phyloP scores from a whole-genome alignment of 2,329 filamentous ascomycete species.

The Hypoxylon sp. region DNA sequence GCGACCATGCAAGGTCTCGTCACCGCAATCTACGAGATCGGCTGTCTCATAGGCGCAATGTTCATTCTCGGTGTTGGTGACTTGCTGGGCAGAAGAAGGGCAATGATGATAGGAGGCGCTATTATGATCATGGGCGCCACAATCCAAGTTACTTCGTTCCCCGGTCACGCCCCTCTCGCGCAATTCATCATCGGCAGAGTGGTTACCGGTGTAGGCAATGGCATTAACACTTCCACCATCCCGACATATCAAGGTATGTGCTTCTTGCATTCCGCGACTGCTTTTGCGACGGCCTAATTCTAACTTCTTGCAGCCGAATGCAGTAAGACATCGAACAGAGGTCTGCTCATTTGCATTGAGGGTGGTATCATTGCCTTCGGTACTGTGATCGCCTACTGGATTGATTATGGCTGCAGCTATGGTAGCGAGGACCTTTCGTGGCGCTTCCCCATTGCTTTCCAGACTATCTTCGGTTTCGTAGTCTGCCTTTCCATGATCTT shows the following conservation, averaged over 20 bases:
- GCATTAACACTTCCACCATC: conserved; percentile 63
- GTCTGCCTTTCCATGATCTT: conserved; percentile 60
- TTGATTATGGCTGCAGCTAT: conserved; percentile 64
- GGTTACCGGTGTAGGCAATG: conserved; percentile 67
- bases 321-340: conserved; percentile 59
- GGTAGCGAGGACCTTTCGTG: conserved; percentile 62
- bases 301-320: conserved; percentile 55
- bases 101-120: conserved; percentile 67
- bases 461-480: conserved; percentile 60
- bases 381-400: conserved; percentile 62
- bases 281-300: conserved; percentile 16
- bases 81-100: conserved; percentile 62
- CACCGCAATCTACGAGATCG: conserved; percentile 63
- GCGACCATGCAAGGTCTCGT: conserved; percentile 63
- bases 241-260: conserved; percentile 60
- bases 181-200: conserved; percentile 64
- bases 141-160: conserved; percentile 64
- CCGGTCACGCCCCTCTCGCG: conserved; percentile 51
- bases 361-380: conserved; percentile 62
- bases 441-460: conserved; percentile 68
- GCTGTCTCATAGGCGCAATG: conserved; percentile 61
- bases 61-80: conserved; percentile 68
- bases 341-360: conserved; percentile 60
- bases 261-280: not conserved
- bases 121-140: conserved; percentile 73